Evolutionary conservation across 2,329 filamentous ascomycete species (phyloP).

Genomic region (Colletotrichum sidae): DNA sequence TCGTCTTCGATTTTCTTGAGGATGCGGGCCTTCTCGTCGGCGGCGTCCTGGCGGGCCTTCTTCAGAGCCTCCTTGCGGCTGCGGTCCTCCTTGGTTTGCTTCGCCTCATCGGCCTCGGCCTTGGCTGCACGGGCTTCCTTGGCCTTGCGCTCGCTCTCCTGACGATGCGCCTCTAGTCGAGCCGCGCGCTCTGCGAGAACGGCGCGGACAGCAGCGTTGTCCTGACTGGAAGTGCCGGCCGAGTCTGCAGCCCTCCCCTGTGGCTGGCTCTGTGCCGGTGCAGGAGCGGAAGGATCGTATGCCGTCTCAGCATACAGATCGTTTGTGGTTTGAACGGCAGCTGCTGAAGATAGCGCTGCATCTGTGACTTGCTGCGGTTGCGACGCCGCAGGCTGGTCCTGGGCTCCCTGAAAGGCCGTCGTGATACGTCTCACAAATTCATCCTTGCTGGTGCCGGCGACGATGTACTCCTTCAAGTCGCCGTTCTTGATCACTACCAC

Average conservation of each 20-base stretch:
- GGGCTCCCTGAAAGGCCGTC: constrained; percentile 44
- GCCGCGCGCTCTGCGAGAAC: constrained; percentile 64
- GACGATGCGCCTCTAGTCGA: constrained; percentile 54
- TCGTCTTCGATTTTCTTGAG: constrained; percentile 82
- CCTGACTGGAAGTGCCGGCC: no score
- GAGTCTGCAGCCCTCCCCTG: background rate
- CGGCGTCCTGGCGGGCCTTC: constrained; percentile 73
- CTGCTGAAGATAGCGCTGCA: background rate
- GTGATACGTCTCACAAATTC: constrained; percentile 72
- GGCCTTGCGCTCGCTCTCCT: constrained; percentile 58
- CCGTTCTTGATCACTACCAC: constrained; percentile 85
- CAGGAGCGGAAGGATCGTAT: constrained; percentile 1
- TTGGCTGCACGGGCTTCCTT: constrained; percentile 64
- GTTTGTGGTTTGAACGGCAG: constrained; percentile 2
- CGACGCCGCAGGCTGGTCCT: constrained; percentile 6
- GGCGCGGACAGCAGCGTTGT: constrained; percentile 43
- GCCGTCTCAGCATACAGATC: constrained; percentile 19
- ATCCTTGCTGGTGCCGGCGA: constrained; percentile 70
- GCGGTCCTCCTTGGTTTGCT: constrained; percentile 48
- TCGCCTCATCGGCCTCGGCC: constrained; percentile 49
- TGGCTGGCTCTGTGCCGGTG: constrained; percentile 29
- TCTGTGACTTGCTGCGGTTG: constrained; percentile 1
- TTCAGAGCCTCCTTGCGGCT: constrained; percentile 67
- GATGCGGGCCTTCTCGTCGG: constrained; percentile 77
- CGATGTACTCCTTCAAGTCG: constrained; percentile 81